Base-by-base conservation (phyloP, 305 asterid genomes). In the Fraxinus nigra region DNA sequence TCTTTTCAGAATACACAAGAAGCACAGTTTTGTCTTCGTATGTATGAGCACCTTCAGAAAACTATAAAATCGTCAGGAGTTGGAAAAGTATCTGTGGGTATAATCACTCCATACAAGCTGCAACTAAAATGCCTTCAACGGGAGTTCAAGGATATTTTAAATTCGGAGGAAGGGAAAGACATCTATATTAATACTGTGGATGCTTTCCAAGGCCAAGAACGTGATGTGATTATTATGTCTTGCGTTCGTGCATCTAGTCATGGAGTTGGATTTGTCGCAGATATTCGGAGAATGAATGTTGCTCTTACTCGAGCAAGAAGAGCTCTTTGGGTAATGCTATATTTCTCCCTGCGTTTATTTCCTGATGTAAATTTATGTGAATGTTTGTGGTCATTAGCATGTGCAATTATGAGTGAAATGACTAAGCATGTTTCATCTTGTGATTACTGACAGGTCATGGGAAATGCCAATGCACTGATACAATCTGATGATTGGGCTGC, bases 201-300 rank as follows among this genome's bases (percentile, higher is more conserved):
- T 85, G 99, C 98, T 78, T 97, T 97, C 90, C 99, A 97, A 89
- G 98, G 99, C 79, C 99, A 97, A 86, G 99, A 97, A 86, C 97
- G 99, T 34, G 99, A 97, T 87, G 97, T 97, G 75, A 92, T 97
- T 82, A 97, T 97, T 56, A 97, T 97, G 98, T 97, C 99, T 32
- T 97, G 98, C 69, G 99, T 97, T 59, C 98, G 97, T 82, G 98
- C 99, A 9, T 95, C 99, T 18, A 80, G 89, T 73, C 96, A 92
- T 82, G 99, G 99, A 46, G 97, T 97, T 76, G 99, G 99, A 46
- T 97, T 95, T 84, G 99, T 97, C 84, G 93, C 99, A 1, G 99
- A 97, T 82, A 92, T 97, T 80, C 97, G 99, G 32, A 89, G 98
- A 28, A 97, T 97, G 99, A 97, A 97, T 81, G 98, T 97, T 78